Evolutionary conservation across 2,329 filamentous ascomycete species (phyloP), one percentile per base, ranked within the genome.

Genomic region (Trichophyton verrucosum): DNA sequence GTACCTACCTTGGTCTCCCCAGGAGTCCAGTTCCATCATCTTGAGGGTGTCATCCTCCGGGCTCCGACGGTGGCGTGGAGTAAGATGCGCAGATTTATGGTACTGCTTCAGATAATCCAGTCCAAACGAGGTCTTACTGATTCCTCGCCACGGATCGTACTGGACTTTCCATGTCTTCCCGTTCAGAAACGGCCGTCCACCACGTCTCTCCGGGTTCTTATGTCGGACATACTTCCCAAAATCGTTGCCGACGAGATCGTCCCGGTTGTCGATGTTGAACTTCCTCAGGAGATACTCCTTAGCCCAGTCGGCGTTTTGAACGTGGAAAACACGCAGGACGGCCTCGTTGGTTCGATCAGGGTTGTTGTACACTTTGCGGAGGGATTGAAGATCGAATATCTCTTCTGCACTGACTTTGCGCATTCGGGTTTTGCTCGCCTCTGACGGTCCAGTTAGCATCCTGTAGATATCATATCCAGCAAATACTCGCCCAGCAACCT

Each of bases 251-350:
- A 79, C 72, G 3, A 79, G 66, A 59, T 80, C 76, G 47, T 73
- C 73, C 11, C 68, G 66, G 55, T 78, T 73, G 60, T 78, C 73
- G 62, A 82, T 81, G 60, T 80, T 79, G 70, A 79, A 82, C 64
- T 81, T 82, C 30, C 74, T 70, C 38, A 81, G 68, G 1, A 82
- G 68, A 63, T 76, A 81, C 1, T 70, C 69, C 38, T 74, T 76
- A 0, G 80, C 80, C 78, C 79, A 81, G 6, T 70, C 69, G 5
- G 79, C 79, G 63, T 82, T 81, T 66, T 82, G 80, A 3, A 81
- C 77, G 63, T 82, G 80, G 51, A 74, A 72, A 17, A 75, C 68
- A 33, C 72, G 67, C 44, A 74, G 65, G 3, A 70, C 64, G 5
- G 68, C 66, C 38, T 68, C 64, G 17, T 64, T 61, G 22, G 63